Evolutionary conservation across 768 basidiomycete species (phyloP).

Genomic region (Sarcodon aspratus): DNA sequence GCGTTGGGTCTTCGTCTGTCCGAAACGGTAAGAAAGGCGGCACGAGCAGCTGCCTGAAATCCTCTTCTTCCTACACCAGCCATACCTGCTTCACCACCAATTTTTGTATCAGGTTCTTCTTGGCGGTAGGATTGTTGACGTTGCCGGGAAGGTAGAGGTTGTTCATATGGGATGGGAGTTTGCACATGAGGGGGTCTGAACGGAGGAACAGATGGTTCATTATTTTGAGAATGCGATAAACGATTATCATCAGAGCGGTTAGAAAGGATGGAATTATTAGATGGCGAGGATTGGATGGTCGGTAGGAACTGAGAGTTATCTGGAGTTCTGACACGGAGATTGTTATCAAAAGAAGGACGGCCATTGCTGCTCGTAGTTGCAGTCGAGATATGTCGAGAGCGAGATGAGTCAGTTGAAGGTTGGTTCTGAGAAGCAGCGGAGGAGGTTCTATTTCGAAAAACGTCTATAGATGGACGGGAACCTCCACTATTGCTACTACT

Average conservation of each 20-base stretch:
- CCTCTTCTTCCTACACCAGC: slow-evolving; percentile 84
- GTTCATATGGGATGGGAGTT: slow-evolving; percentile 6
- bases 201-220: not conserved
- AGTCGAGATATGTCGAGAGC: not conserved
- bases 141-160: not conserved
- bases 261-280: not conserved
- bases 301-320: no score
- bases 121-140: slow-evolving; percentile 1
- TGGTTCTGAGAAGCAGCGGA: slow-evolving; percentile 4
- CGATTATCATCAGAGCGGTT: not conserved
- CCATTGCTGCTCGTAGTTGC: not conserved
- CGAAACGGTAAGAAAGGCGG: slow-evolving; percentile 34
- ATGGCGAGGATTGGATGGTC: not conserved
- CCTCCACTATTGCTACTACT: slow-evolving; percentile 4
- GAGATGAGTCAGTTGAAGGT: not conserved
- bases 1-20: slow-evolving; percentile 19
- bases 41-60: slow-evolving; percentile 64
- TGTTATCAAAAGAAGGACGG: not conserved
- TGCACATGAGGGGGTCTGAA: not conserved
- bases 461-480: slow-evolving; percentile 5
- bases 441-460: slow-evolving; percentile 5
- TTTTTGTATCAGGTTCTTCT: slow-evolving; percentile 54
- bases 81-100: slow-evolving; percentile 75
- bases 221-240: no score
- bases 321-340: not conserved